phyloP scores from a whole-genome alignment of 2,329 filamentous ascomycete species.

The Aureobasidium lini region DNA sequence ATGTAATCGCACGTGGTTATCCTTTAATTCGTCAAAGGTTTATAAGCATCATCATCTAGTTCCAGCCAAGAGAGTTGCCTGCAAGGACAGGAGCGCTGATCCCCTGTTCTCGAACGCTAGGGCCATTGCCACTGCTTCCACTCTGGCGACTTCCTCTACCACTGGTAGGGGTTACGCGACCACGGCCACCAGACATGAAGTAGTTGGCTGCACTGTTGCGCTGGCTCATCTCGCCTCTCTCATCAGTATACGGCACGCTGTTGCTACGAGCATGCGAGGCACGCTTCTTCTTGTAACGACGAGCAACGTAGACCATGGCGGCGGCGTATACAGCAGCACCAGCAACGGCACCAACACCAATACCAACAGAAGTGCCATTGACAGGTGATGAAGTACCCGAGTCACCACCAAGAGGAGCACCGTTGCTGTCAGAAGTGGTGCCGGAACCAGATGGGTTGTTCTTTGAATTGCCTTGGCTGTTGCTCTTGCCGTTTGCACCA shows the following conservation, averaged over 20 bases:
- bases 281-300: slow-evolving; percentile 74
- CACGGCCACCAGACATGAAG: slow-evolving; percentile 62
- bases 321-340: slow-evolving; percentile 83
- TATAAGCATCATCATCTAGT: slow-evolving; percentile 45
- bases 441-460: slow-evolving; percentile 31
- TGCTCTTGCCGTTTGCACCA: slow-evolving; percentile 36
- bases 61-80: slow-evolving; percentile 94
- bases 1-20: neutral
- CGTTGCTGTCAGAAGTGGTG: slow-evolving; percentile 33
- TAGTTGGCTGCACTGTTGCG: slow-evolving; percentile 29
- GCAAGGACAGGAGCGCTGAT: slow-evolving; percentile 88
- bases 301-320: slow-evolving; percentile 88
- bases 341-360: slow-evolving; percentile 69
- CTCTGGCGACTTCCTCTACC: slow-evolving; percentile 36
- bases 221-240: slow-evolving; percentile 45
- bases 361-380: slow-evolving; percentile 57
- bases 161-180: slow-evolving; percentile 30
- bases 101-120: slow-evolving; percentile 57
- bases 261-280: slow-evolving; percentile 61
- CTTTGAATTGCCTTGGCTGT: slow-evolving; percentile 32
- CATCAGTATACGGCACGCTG: slow-evolving; percentile 62
- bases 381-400: slow-evolving; percentile 48
- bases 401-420: slow-evolving; percentile 44
- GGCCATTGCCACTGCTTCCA: slow-evolving; percentile 34
- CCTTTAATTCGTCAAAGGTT: slow-evolving; percentile 8